These are phyloP conservation scores for Stereum hirsutum DNA, from an alignment of 1,284 basidiomycete species.

Conservation along the genomic window DNA sequence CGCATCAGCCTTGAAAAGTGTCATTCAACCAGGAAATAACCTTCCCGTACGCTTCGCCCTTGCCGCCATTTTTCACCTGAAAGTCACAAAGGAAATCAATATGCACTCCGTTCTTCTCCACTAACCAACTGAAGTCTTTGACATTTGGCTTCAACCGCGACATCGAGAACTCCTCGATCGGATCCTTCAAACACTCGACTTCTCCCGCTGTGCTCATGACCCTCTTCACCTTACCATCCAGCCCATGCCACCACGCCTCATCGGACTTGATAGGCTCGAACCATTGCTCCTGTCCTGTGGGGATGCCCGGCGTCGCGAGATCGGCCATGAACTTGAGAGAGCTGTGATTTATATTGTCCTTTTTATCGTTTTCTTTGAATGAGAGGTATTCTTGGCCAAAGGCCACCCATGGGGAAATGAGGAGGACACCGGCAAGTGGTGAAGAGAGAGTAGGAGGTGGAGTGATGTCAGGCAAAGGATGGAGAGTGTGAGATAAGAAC, in stretches of 20 bases:
- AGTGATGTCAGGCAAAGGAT: not conserved
- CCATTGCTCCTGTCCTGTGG: not conserved
- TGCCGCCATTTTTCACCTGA: not conserved
- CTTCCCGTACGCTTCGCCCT: not conserved
- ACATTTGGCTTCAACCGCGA: not conserved
- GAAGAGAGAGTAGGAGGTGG: not conserved
- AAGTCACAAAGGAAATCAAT: not conserved
- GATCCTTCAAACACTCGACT: not conserved
- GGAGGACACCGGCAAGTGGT: not conserved
- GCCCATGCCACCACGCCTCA: not conserved
- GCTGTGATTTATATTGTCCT: not conserved
- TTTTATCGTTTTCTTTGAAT: not conserved
- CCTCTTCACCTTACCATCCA: not conserved
- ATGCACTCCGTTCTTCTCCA: not conserved
- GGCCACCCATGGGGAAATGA: not conserved
- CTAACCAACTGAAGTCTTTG: not conserved
- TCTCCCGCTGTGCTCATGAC: not conserved
- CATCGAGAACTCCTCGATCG: not conserved
- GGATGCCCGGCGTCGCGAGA: not conserved
- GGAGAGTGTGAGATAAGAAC: conserved; percentile 24
- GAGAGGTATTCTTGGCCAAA: not conserved
- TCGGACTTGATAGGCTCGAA: not conserved
- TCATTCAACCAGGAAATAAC: not conserved
- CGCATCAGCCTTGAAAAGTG: not conserved
- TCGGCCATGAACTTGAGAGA: not conserved